Percentiles rank a stretch among this genome's conserved stretches.
These are phyloP conservation scores for Darksidea phi DNA, from an alignment of 495 filamentous ascomycete genomes.

Conservation along the genomic window DNA sequence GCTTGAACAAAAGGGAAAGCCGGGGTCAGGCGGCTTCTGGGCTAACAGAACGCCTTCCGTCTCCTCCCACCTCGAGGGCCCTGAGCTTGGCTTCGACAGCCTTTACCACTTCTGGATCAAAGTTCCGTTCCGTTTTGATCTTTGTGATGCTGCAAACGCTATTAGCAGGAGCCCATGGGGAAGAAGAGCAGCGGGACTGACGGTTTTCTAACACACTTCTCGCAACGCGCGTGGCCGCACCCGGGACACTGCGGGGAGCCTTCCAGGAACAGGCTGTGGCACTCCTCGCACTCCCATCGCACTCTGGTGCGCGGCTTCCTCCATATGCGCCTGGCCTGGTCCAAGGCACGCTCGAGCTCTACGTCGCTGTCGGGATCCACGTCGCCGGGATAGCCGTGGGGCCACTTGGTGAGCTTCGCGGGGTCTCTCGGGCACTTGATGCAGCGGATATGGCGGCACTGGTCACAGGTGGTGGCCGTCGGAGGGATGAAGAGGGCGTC, in stretches of 20 bases:
- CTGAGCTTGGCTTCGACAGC: slow-evolving; percentile 58
- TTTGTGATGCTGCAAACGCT: slow-evolving; percentile 50
- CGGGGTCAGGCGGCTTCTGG: neutral
- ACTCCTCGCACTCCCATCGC: slow-evolving; percentile 33
- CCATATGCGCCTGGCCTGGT: slow-evolving; percentile 13
- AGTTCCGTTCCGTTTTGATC: slow-evolving; percentile 55
- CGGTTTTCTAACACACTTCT: slow-evolving; percentile 52
- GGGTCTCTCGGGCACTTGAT: slow-evolving; percentile 78
- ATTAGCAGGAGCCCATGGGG: slow-evolving; percentile 6
- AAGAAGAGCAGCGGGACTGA: slow-evolving; percentile 40
- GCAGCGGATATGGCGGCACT: slow-evolving; percentile 76
- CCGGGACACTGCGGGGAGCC: slow-evolving; percentile 21
- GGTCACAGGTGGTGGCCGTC: slow-evolving; percentile 51
- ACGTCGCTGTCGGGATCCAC: slow-evolving; percentile 32
- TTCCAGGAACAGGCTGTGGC: slow-evolving; percentile 29
- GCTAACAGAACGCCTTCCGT: neutral
- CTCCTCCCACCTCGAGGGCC: slow-evolving; percentile 11
- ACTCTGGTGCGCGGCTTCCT: slow-evolving; percentile 31
- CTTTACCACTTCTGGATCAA: slow-evolving; percentile 62
- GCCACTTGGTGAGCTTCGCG: slow-evolving; percentile 69
- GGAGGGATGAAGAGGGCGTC: slow-evolving; percentile 58
- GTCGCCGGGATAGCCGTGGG: slow-evolving; percentile 77
- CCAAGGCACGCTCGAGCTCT: slow-evolving; percentile 16
- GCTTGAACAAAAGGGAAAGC: neutral
- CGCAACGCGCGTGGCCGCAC: slow-evolving; percentile 35